Evolutionary conservation across 495 filamentous ascomycete species (phyloP).

Genomic region (Aspergillus incahuasiensis): DNA sequence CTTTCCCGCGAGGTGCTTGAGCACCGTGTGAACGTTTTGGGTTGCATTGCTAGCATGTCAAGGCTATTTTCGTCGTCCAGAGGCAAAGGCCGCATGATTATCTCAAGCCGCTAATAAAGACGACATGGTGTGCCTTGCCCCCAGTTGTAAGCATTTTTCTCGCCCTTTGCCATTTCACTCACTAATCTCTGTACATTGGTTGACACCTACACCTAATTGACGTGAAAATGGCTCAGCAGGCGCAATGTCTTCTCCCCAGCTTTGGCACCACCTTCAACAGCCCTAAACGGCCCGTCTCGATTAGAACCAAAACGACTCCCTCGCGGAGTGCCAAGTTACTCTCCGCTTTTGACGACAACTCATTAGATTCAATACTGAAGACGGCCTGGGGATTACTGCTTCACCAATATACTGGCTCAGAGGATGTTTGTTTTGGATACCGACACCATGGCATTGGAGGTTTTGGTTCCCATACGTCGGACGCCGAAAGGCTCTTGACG

Average conservation of each 20-base stretch:
- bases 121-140: neutral
- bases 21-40: conserved; percentile 4
- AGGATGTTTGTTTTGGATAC: conserved; percentile 55
- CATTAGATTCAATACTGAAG: conserved; percentile 36
- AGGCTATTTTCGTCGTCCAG: conserved; percentile 13
- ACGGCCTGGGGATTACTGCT: conserved; percentile 53
- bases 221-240: conserved; percentile 32
- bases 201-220: conserved; percentile 12
- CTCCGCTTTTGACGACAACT: conserved; percentile 30
- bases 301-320: conserved; percentile 31
- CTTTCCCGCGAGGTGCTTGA: conserved; percentile 1
- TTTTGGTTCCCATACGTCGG: conserved; percentile 20
- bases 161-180: neutral
- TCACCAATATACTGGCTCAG: conserved; percentile 48
- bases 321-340: conserved; percentile 31
- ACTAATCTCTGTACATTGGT: neutral
- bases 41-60: conserved; percentile 11
- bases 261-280: conserved; percentile 30
- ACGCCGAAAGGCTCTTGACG: conserved; percentile 13
- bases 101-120: conserved; percentile 13
- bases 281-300: conserved; percentile 34
- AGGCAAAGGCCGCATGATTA: conserved; percentile 6
- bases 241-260: conserved; percentile 34
- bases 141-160: neutral
- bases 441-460: conserved; percentile 30